Conservation (phyloP, 352 stramenopile genomes). For the Globisporangium cystogenes region DNA sequence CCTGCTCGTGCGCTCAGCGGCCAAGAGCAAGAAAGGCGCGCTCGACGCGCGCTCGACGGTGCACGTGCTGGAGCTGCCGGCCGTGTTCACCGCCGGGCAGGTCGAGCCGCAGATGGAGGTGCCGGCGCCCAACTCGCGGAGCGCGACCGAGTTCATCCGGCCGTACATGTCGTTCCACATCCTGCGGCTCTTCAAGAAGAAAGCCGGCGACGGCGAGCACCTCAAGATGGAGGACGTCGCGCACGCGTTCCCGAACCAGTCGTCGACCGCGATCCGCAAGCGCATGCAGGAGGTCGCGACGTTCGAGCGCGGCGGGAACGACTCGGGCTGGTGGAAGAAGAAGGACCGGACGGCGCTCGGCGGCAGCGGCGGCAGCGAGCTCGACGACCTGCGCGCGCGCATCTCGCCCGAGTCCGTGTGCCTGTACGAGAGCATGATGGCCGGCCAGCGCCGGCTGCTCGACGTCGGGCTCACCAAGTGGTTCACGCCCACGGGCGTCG, state of each 20-base stretch:
- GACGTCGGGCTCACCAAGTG: slow-evolving; percentile 78
- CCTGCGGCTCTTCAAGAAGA: slow-evolving; percentile 68
- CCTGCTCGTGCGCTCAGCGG: slow-evolving; percentile 57
- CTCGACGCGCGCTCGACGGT: slow-evolving; percentile 45
- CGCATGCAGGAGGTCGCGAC: slow-evolving; percentile 82
- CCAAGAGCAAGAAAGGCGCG: slow-evolving; percentile 64
- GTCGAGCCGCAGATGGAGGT: slow-evolving; percentile 63
- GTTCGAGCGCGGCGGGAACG: slow-evolving; percentile 77
- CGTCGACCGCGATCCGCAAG: slow-evolving; percentile 72
- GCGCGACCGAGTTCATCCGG: slow-evolving; percentile 80
- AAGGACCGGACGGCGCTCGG: slow-evolving; percentile 63
- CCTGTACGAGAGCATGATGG: slow-evolving; percentile 87
- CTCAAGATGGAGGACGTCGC: slow-evolving; percentile 83
- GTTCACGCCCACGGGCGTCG: slow-evolving; percentile 68
- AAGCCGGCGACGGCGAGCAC: slow-evolving; percentile 66
- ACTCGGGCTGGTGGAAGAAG: slow-evolving; percentile 83
- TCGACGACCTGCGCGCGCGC: slow-evolving; percentile 30
- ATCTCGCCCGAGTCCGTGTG: slow-evolving; percentile 81
- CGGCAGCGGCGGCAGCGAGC: slow-evolving; percentile 3
- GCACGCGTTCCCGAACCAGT: slow-evolving; percentile 76
- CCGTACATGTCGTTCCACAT: slow-evolving; percentile 87
- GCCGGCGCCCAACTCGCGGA: slow-evolving; percentile 46
- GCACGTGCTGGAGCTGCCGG: slow-evolving; percentile 73
- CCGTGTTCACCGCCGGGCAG: slow-evolving; percentile 71
- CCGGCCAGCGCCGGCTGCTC: slow-evolving; percentile 63